Conservation (phyloP, 2,329 filamentous ascomycete genomes). For the Penicillium palitans region DNA sequence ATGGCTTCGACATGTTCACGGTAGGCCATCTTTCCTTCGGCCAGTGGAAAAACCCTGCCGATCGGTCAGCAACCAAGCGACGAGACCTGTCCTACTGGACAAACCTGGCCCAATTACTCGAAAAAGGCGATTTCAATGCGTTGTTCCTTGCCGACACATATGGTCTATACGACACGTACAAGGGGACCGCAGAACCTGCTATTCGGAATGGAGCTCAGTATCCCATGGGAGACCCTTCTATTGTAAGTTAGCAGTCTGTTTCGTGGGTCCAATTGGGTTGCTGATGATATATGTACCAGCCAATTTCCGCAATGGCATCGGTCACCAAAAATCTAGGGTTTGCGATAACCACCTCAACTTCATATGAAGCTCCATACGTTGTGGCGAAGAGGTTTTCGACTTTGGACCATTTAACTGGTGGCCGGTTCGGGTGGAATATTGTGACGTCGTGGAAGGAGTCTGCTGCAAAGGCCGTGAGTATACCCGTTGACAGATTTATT, state of each 20-base stretch:
- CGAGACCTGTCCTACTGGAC: conserved; percentile 48
- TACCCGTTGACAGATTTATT: not conserved
- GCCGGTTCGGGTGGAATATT: conserved; percentile 53
- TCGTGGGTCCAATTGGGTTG: not conserved
- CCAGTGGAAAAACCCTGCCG: conserved; percentile 31
- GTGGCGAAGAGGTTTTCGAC: conserved; percentile 54
- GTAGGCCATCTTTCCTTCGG: conserved; percentile 41
- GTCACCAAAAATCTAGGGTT: conserved; percentile 48
- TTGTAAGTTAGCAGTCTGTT: not conserved
- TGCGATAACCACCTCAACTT: conserved; percentile 53
- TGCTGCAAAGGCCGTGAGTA: conserved; percentile 1
- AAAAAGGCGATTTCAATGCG: conserved; percentile 49
- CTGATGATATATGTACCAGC: conserved; percentile 8
- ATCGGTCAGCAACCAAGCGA: conserved; percentile 40
- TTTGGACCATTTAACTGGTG: conserved; percentile 51
- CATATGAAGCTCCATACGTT: conserved; percentile 54
- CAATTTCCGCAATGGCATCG: conserved; percentile 47
- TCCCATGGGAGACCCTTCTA: conserved; percentile 38
- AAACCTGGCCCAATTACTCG: conserved; percentile 45
- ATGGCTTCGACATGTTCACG: conserved; percentile 43
- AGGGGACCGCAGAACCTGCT: conserved; percentile 34
- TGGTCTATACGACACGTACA: conserved; percentile 46
- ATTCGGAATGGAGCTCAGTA: conserved; percentile 38
- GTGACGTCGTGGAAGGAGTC: conserved; percentile 48
- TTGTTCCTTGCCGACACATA: conserved; percentile 51